Evolutionary conservation across 768 basidiomycete genomes (phyloP).

Genomic region (Lactarius quietus): DNA sequence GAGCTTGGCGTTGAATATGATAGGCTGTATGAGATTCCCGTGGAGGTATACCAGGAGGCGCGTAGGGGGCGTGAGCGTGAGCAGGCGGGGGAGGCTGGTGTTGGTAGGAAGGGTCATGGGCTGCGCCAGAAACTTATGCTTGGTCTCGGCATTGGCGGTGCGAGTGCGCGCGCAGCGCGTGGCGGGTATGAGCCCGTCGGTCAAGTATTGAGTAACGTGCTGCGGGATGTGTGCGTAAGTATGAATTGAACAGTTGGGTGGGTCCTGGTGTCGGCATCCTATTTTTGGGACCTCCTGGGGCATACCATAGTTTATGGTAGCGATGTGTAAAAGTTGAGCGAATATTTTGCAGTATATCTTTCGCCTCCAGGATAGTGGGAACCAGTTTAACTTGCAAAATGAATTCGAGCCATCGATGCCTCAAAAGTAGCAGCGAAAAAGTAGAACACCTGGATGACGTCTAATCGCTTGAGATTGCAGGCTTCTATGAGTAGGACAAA

Average conservation of each 20-base stretch:
- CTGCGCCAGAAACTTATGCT: constrained; percentile 53
- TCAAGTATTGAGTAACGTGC: constrained; percentile 41
- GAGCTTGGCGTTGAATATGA: constrained; percentile 92
- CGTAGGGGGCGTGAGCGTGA: constrained; percentile 52
- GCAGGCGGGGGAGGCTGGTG: constrained; percentile 51
- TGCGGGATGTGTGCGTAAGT: not conserved
- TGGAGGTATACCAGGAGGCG: constrained; percentile 79
- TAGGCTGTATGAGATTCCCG: constrained; percentile 81
- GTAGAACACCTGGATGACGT: no score
- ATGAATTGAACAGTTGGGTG: not conserved
- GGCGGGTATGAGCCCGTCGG: constrained; percentile 65
- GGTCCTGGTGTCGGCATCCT: not conserved
- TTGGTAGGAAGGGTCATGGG: constrained; percentile 36
- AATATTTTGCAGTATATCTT: not conserved
- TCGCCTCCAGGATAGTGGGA: not conserved
- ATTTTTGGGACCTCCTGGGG: not conserved
- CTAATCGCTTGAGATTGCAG: no score
- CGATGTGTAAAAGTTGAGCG: not conserved
- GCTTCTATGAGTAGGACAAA: no score
- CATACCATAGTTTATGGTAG: not conserved
- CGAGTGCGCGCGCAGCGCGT: constrained; percentile 44
- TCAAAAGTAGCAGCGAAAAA: no score
- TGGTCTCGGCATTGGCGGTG: constrained; percentile 46
- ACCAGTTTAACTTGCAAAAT: not conserved
- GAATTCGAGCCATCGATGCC: no score